Conservation (phyloP, 371 early-diverging fungal species). For the Mortierella sp. region DNA sequence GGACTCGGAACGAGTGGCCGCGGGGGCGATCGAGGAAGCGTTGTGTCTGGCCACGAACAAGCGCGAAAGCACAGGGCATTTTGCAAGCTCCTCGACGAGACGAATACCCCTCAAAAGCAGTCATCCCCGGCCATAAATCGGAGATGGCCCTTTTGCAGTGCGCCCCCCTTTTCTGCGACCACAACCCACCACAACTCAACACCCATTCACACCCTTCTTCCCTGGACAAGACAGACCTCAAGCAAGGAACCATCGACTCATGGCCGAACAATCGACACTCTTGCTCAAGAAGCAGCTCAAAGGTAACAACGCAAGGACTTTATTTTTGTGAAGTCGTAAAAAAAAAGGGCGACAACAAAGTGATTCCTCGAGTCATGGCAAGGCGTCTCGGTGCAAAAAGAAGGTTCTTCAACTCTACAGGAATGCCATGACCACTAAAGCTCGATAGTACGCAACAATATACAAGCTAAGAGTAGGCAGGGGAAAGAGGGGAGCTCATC, state of each 20-base stretch:
- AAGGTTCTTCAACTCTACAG: neutral
- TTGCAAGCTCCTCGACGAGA: neutral
- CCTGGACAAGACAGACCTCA: too few relatives aligned
- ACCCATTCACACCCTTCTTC: neutral
- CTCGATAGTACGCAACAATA: neutral
- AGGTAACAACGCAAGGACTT: conserved; percentile 53
- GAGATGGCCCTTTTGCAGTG: neutral
- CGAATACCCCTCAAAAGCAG: conserved; percentile 11
- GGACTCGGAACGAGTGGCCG: too few relatives aligned
- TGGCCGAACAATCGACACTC: conserved; percentile 56
- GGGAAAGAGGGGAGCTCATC: neutral
- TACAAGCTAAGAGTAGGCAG: neutral
- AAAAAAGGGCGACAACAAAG: neutral
- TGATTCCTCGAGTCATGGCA: neutral
- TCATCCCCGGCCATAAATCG: neutral
- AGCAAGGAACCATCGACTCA: conserved; percentile 6
- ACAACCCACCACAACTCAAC: neutral
- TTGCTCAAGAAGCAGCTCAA: conserved; percentile 70
- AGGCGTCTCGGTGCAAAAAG: neutral
- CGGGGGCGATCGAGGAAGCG: too few relatives aligned
- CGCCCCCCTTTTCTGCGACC: neutral
- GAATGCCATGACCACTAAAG: neutral
- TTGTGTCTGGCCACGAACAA: too few relatives aligned
- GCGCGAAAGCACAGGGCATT: neutral
- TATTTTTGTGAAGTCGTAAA: neutral